Evolutionary conservation across 2,329 filamentous ascomycete genomes (phyloP), one percentile per base, ranked within the genome.

Genomic region (Colletotrichum trifolii): DNA sequence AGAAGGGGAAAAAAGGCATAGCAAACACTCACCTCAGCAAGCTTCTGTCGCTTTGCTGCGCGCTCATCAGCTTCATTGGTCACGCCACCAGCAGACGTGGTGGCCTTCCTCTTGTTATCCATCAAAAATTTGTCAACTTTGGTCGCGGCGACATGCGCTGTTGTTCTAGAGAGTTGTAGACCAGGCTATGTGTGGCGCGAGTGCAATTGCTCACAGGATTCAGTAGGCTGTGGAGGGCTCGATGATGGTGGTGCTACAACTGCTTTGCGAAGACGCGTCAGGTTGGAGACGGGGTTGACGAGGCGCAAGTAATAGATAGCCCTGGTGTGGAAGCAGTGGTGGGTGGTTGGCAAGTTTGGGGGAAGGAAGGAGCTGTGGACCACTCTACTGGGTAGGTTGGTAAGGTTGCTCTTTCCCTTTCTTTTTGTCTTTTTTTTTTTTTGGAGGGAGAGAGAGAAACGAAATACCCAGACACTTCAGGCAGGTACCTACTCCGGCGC

Each of bases 81-180:
- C 54, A 76, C 74, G 67, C 81, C 80, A 71, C 82, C 82, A 54
- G 74, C 73, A 25, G 25, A 25, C 69, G 75, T 73, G 67, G 75
- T 75, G 42, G 83, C 83, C 72, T 87, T 87, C 69, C 85, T 83
- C 77, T 87, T 87, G 73, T 79, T 80, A 69, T 87, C 85, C 85
- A 87, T 87, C 33, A 38, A 58, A 64, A 62, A 65, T 25, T 11
- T 6, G 25, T 48, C 49, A 36, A 35, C 39, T 25, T 17, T 46
- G 43, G 53, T 64, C 60, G 64, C 66, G 46, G 36, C 42, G 17
- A 45, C 53, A 47, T 66, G 67, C 54, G 55, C 64, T 53, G 4
- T 47, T n/a, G 25, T 8, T 15, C 25, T 6, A 15, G 40, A 25
- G 25, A 54, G 54, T 50, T 17, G 39, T 25, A 66, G 53, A 54